These are phyloP conservation scores for Otatea glauca DNA, from an alignment of 176 grass and related monocot species.

Conservation along the genomic window DNA sequence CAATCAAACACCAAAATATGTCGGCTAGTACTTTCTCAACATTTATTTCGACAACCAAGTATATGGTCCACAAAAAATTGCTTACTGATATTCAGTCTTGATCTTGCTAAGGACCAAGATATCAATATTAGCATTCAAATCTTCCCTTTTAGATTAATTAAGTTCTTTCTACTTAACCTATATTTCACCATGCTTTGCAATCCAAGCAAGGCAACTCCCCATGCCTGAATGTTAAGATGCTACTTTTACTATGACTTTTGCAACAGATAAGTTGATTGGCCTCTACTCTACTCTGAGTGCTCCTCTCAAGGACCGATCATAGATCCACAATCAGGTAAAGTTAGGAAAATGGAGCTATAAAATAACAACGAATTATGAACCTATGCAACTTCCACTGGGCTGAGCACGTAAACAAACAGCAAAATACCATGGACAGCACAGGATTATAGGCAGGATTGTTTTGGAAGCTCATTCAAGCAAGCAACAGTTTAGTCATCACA, in stretches of 20 bases:
- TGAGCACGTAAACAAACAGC: not conserved
- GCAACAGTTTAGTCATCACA: not conserved
- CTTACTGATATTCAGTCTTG: not conserved
- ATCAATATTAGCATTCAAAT: not conserved
- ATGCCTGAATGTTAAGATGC: not conserved
- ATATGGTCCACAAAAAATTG: constrained; percentile 5
- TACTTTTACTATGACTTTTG: not conserved
- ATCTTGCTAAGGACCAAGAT: constrained; percentile 24
- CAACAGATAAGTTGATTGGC: constrained; percentile 2
- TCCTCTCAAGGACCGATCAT: not conserved
- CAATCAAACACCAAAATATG: not conserved
- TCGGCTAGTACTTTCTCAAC: not conserved
- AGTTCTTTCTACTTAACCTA: not conserved
- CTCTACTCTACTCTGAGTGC: not conserved
- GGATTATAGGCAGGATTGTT: not conserved
- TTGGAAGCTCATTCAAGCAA: not conserved
- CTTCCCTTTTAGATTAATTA: not conserved
- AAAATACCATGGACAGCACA: not conserved
- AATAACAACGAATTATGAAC: not conserved
- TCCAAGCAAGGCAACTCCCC: not conserved
- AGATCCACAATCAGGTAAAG: not conserved
- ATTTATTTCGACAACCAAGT: not conserved
- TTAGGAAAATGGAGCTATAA: not conserved
- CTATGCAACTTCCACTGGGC: not conserved
- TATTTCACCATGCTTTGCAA: not conserved